These are phyloP conservation scores for Hypoxylon fuscum DNA, from an alignment of 495 filamentous ascomycete species.

Conservation along the genomic window DNA sequence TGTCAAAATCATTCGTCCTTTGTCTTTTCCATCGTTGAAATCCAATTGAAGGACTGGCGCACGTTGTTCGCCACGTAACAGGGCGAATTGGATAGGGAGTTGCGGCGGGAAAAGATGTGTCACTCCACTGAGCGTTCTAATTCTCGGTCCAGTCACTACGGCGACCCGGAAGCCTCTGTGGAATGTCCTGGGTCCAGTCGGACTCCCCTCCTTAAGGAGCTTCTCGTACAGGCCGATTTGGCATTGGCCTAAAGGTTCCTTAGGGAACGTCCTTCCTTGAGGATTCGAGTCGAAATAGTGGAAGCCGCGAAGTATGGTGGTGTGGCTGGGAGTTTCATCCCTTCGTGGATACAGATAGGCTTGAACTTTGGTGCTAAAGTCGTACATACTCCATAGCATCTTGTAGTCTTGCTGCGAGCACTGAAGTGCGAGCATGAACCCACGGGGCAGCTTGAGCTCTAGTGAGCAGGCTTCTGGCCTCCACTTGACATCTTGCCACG, in stretches of 20 bases:
- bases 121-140: slow-evolving; percentile 77
- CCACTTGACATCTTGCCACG: slow-evolving; percentile 85
- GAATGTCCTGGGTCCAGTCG: slow-evolving; percentile 69
- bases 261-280: slow-evolving; percentile 72
- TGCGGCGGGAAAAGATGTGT: slow-evolving; percentile 68
- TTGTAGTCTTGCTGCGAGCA: slow-evolving; percentile 78
- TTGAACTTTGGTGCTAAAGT: slow-evolving; percentile 79
- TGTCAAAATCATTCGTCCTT: slow-evolving; percentile 74
- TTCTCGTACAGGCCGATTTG: slow-evolving; percentile 77
- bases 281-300: slow-evolving; percentile 77
- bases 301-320: slow-evolving; percentile 70
- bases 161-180: slow-evolving; percentile 81
- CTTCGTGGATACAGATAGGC: slow-evolving; percentile 68
- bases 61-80: slow-evolving; percentile 72
- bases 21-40: slow-evolving; percentile 70
- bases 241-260: slow-evolving; percentile 74
- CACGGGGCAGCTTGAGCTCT: slow-evolving; percentile 71
- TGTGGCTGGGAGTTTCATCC: slow-evolving; percentile 72
- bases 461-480: slow-evolving; percentile 67
- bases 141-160: slow-evolving; percentile 76
- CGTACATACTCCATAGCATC: slow-evolving; percentile 79
- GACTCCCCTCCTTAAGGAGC: slow-evolving; percentile 66
- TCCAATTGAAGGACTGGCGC: slow-evolving; percentile 73
- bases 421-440: slow-evolving; percentile 72
- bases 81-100: slow-evolving; percentile 74